phyloP scores from a whole-genome alignment of 2,329 filamentous ascomycete species.

The Claviceps paspali region DNA sequence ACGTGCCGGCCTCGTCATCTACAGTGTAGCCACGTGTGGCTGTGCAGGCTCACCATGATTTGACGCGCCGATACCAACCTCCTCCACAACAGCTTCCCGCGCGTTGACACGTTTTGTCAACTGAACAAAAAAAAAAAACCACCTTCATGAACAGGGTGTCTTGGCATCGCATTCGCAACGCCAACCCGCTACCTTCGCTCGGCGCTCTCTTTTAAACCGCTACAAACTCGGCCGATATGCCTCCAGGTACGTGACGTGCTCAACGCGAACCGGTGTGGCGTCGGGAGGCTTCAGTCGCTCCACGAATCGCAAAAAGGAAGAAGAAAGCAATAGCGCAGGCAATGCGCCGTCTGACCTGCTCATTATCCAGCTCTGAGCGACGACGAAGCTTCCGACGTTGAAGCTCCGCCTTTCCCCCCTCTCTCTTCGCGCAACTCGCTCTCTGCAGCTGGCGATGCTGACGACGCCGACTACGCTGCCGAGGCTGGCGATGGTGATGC shows the following conservation, averaged over 20 bases:
- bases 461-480: conserved; percentile 1
- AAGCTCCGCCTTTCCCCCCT: conserved; percentile 9
- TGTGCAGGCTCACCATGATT: background rate
- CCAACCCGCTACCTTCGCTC: background rate
- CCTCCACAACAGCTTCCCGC: background rate
- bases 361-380: conserved; percentile 21
- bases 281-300: background rate
- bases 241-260: conserved; percentile 4
- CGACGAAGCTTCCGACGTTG: conserved; percentile 19
- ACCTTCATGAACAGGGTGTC: background rate
- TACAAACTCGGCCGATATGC: background rate
- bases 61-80: too few species aligned
- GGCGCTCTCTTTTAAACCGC: background rate
- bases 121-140: background rate
- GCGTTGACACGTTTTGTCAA: background rate
- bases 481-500: too few species aligned
- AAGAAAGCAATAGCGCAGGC: background rate
- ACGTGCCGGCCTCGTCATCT: too few species aligned
- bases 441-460: conserved; percentile 7
- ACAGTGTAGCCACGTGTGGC: background rate
- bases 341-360: conserved; percentile 8
- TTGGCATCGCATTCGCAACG: background rate
- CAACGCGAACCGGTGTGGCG: too few species aligned
- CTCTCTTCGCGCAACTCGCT: conserved; percentile 13
- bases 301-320: background rate